Base-by-base conservation (phyloP, 2,329 filamentous ascomycete genomes). In the Nectriaceae sp. region DNA sequence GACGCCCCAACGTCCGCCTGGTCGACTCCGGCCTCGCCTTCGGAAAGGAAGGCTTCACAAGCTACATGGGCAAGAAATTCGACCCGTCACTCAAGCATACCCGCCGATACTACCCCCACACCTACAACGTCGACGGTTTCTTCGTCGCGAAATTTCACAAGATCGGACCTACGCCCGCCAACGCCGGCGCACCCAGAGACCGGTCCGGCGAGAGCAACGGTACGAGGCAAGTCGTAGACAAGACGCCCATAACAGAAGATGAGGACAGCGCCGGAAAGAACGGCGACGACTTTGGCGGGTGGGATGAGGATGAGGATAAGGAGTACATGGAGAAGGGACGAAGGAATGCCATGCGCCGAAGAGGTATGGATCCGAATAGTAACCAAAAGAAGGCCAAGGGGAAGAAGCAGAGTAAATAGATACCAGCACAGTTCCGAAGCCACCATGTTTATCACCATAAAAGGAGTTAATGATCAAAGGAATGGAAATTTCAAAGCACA, bases 111-210 rank as follows among this genome's bases (percentile, higher is more conserved):
- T 96, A 95, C 72, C 90, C 91, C 1, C 90, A 96, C 68, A 82
- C 88, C 18, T 90, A 94, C 76, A 96, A 97, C 73, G 91, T 99
- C 26, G 94, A 97, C 69, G 94, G 94, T 56, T 99, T 99, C 84
- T 99, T 91, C 68, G 94, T 99, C 53, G 90, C 91, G 64, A 99
- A 99, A 72, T 88, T 99, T 74, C 92, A 96, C 73, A 99, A 99
- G 80, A 83, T 83, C 15, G 93, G 84, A 0, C 88, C 90, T 3
- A 89, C 88, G 35, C 86, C 89, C 1, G 73, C 78, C 47, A 83
- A 80, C 52, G 55, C 55, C 39, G 41, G 52, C 13, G 63, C 55
- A 10, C 61, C 61, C 13, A 41, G 33, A 21, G 41, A 21, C 45
- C 50, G 3, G 52, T 50, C 36, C 31, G 18, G 47, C 2, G 63